Evolutionary conservation across 306 rosid species (phyloP), one percentile per base, ranked within the genome.

Genomic region (Lithocarpus polystachyus): DNA sequence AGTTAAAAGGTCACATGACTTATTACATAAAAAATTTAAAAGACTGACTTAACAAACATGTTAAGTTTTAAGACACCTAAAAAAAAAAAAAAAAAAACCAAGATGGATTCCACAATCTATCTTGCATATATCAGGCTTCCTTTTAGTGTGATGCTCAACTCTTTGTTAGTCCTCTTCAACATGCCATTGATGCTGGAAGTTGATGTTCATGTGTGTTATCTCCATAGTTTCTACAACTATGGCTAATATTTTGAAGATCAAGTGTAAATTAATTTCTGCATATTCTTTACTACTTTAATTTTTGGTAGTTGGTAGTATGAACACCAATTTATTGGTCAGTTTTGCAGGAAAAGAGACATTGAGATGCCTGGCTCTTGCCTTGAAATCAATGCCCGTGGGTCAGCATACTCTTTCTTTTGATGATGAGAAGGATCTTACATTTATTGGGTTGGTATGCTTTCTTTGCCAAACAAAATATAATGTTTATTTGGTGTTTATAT

Each of bases 361-460:
- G 84, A 92, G 99, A 86, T 95, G 99, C 95, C 84, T 95, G 77
- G 99, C 96, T 80, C 77, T 95, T 77, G 98, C 98, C 79, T 74
- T 92, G 79, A 95, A 95, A 86, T 89, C 87, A 93, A 86, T 95
- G 91, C 99, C 99, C 45, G 51, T 81, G 43, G 83, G 77, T 77
- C 90, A 88, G 67, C 98, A 88, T 74, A 81, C 80, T 5, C 43
- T 92, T 73, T 81, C 98, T 81, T 74, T 76, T 83, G 87, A 84
- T 80, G 98, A 95, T 88, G 99, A 95, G 92, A 89, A 85, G 73
- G 93, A 92, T 81, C 92, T 95, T 73, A 92, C 99, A 54, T 95
- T 95, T 89, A 90, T 95, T 91, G 99, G 99, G 92, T 88, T 95
- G 99, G 99, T 94, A 94, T 89, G 99, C 97, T 87, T 85, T 87